Evolutionary conservation across 2,329 filamentous ascomycete species (phyloP).

Genomic region (Tolypocladium cylindrosporum): DNA sequence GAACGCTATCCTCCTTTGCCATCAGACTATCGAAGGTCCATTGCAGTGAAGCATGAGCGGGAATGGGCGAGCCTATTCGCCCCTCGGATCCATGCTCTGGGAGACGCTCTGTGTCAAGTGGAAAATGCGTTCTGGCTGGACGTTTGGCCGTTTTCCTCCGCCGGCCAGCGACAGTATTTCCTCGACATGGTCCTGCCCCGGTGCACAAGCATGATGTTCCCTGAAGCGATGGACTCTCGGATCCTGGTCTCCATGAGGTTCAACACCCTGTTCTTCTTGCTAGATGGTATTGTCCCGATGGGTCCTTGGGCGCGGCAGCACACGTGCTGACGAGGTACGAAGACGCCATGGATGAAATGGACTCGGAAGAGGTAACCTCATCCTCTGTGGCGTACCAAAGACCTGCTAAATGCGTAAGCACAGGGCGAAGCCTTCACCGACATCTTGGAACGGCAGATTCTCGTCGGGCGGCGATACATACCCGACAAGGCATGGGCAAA

Average conservation of each 20-base stretch:
- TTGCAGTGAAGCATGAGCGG: background rate
- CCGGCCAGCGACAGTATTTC: background rate
- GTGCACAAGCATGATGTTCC: background rate
- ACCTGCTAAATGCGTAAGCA: too few species aligned
- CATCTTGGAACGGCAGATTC: too few species aligned
- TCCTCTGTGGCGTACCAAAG: too few species aligned
- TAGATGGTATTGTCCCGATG: background rate
- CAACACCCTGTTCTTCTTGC: background rate
- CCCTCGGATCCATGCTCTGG: background rate
- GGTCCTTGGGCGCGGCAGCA: too few species aligned
- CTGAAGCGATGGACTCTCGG: background rate
- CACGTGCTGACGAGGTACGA: too few species aligned
- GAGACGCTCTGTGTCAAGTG: background rate
- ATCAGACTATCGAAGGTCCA: background rate
- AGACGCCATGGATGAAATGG: too few species aligned
- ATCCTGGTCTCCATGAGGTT: background rate
- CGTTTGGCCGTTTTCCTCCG: background rate
- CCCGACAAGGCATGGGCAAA: too few species aligned
- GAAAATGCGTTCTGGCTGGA: background rate
- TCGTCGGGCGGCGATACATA: too few species aligned
- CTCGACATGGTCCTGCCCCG: background rate
- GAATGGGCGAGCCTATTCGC: background rate
- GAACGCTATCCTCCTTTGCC: too few species aligned
- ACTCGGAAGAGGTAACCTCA: too few species aligned
- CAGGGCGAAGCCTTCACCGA: too few species aligned